phyloP scores from a whole-genome alignment of 2,329 filamentous ascomycete genomes.

The Botryosphaeria dothidea region DNA sequence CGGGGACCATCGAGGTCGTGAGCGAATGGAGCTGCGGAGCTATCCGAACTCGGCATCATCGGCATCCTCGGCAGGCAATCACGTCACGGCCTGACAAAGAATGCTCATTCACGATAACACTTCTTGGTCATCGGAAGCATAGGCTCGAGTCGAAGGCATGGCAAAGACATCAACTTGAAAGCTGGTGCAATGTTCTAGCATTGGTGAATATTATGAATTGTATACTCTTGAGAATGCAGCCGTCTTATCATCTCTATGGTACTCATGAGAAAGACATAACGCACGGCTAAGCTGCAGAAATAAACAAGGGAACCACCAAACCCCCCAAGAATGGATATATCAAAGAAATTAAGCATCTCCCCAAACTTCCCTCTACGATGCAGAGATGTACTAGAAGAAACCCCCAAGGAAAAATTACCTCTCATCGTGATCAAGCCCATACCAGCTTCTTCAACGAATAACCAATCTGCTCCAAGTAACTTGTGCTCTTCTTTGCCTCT shows the following conservation, averaged over 20 bases:
- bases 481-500: slow-evolving; percentile 85
- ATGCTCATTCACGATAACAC: not conserved
- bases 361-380: not conserved
- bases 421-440: slow-evolving; percentile 69
- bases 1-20: not conserved
- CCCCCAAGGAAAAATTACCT: not conserved
- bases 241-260: slow-evolving; percentile 12
- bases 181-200: too few species aligned
- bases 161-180: too few species aligned
- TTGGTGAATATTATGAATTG: too few species aligned
- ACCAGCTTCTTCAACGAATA: slow-evolving; percentile 93
- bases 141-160: too few species aligned
- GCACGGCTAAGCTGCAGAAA: not conserved
- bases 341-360: not conserved
- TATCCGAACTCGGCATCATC: slow-evolving; percentile 3
- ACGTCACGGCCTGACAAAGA: slow-evolving; percentile 1
- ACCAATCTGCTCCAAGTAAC: slow-evolving; percentile 80
- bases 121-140: not conserved
- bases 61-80: slow-evolving; percentile 7
- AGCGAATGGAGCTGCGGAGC: slow-evolving; percentile 2
- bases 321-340: slow-evolving; percentile 5
- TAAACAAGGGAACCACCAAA: not conserved
- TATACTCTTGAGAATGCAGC: not conserved
- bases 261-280: not conserved
- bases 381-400: not conserved